Conservation (phyloP, 2,329 filamentous ascomycete genomes). For the Fusarium tjaetaba region DNA sequence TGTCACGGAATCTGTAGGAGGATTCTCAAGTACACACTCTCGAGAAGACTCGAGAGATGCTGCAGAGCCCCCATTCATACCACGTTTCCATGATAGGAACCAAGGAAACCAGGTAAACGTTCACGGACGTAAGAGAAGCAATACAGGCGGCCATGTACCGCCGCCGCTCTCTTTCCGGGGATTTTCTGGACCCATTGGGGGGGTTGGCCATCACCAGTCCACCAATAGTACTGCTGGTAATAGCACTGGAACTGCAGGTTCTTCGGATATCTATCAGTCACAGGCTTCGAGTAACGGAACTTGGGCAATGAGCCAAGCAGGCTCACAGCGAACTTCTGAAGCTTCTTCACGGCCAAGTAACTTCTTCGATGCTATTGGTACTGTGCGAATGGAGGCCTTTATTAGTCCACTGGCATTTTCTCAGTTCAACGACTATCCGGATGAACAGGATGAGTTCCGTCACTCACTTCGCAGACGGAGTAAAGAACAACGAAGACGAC, state of each 20-base stretch:
- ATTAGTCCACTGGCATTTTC: constrained; percentile 72
- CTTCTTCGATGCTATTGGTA: constrained; percentile 90
- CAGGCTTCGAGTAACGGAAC: constrained; percentile 57
- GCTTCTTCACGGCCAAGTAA: constrained; percentile 64
- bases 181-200: constrained; percentile 69
- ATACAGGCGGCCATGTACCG: constrained; percentile 79
- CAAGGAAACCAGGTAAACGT: constrained; percentile 57
- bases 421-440: constrained; percentile 57
- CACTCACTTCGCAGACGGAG: constrained; percentile 61
- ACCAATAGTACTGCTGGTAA: constrained; percentile 68
- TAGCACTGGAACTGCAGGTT: constrained; percentile 66
- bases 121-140: constrained; percentile 88
- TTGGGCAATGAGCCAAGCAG: constrained; percentile 57
- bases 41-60: constrained; percentile 66
- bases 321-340: constrained; percentile 65
- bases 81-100: constrained; percentile 71
- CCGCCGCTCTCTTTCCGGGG: constrained; percentile 80
- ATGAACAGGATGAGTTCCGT: constrained; percentile 62
- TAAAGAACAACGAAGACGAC: constrained; percentile 63
- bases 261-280: constrained; percentile 70
- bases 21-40: constrained; percentile 49
- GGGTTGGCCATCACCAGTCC: constrained; percentile 56
- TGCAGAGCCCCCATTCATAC: constrained; percentile 77
- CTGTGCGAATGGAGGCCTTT: constrained; percentile 96
- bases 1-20: constrained; percentile 53